These are phyloP conservation scores for Vigna radiata DNA, from an alignment of 306 rosid genomes.

Conservation along the genomic window DNA sequence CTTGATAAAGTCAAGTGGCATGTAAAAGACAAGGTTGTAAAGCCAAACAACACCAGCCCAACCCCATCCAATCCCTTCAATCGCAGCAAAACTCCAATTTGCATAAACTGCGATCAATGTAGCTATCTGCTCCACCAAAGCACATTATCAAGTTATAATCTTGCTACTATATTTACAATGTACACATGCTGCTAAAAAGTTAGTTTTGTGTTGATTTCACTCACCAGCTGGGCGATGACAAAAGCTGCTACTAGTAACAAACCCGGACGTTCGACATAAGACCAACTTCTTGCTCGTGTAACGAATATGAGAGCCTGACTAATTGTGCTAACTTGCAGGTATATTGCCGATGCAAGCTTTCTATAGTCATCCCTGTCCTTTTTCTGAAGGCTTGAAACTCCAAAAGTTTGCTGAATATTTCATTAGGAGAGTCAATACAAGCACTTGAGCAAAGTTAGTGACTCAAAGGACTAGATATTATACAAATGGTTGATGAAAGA, in stretches of 20 bases:
- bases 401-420: conserved; percentile 66
- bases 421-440: conserved; percentile 4
- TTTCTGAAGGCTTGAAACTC: conserved; percentile 73
- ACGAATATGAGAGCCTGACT: conserved; percentile 89
- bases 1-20: conserved; percentile 83
- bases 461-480: neutral
- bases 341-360: conserved; percentile 78
- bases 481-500: neutral
- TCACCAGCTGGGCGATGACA: conserved; percentile 77
- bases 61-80: conserved; percentile 89
- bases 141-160: conserved; percentile 17
- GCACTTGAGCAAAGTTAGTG: neutral
- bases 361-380: conserved; percentile 51
- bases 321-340: conserved; percentile 82
- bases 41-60: conserved; percentile 95
- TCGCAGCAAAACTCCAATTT: conserved; percentile 77
- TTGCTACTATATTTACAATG: neutral
- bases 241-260: conserved; percentile 71
- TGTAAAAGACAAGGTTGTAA: conserved; percentile 72
- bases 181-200: neutral
- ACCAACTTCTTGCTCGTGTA: conserved; percentile 79
- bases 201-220: conserved; percentile 39
- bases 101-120: conserved; percentile 83
- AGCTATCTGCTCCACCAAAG: conserved; percentile 62
- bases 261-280: conserved; percentile 80